Evolutionary conservation across 371 early-diverging fungal genomes (phyloP).

Genomic region (Aphelidium insulamus): DNA sequence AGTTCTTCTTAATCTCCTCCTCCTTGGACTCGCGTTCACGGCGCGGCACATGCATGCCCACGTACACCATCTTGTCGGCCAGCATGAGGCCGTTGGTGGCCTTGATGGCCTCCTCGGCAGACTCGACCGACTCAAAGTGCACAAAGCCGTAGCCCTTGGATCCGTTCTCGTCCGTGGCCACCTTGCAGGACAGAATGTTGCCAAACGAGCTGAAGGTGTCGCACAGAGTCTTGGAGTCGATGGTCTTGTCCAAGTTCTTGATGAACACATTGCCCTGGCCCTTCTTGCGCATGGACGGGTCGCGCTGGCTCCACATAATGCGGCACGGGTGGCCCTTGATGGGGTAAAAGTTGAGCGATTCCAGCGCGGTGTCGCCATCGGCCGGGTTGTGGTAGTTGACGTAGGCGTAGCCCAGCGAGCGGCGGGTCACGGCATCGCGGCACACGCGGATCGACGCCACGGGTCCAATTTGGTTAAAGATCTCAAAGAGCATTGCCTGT

Average conservation of each 20-base stretch:
- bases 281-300: slow-evolving; percentile 79
- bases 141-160: slow-evolving; percentile 97
- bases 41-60: slow-evolving; percentile 75
- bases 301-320: slow-evolving; percentile 98
- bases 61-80: slow-evolving; percentile 87
- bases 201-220: slow-evolving; percentile 99
- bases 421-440: slow-evolving; percentile 90
- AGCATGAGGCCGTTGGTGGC: slow-evolving; percentile 95
- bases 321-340: slow-evolving; percentile 88
- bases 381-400: slow-evolving; percentile 53
- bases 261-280: slow-evolving; percentile 97
- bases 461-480: slow-evolving; percentile 86
- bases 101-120: slow-evolving; percentile 90
- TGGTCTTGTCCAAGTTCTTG: slow-evolving; percentile 78
- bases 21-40: slow-evolving; percentile 83
- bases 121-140: slow-evolving; percentile 90
- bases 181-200: slow-evolving; percentile 95
- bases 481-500: slow-evolving; percentile 88
- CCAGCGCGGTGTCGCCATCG: slow-evolving; percentile 58
- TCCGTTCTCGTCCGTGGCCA: slow-evolving; percentile 68
- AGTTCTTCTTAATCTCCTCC: slow-evolving; percentile 71
- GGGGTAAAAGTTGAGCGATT: slow-evolving; percentile 78
- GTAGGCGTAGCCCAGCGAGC: slow-evolving; percentile 92
- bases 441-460: slow-evolving; percentile 95
- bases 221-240: slow-evolving; percentile 59